A percentile compares a stretch with the other conserved stretches of the same genome.
These are phyloP conservation scores for Penicillium alfredii DNA, from an alignment of 495 filamentous ascomycete genomes.

Conservation along the genomic window DNA sequence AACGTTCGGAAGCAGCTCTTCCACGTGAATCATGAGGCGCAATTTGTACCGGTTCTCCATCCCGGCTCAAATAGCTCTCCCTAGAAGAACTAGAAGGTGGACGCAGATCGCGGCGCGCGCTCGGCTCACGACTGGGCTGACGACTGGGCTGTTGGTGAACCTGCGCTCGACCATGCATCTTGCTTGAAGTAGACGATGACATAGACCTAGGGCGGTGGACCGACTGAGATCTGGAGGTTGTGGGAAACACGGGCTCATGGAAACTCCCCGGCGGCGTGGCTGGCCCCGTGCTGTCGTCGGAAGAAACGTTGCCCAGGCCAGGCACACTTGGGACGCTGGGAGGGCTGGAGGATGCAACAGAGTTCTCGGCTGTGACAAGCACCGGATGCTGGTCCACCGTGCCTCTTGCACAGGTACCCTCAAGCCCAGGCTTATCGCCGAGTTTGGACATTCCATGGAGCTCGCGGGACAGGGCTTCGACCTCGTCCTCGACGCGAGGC, in stretches of 20 bases:
- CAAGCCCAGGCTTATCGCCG: conserved; percentile 30
- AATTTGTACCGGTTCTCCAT: conserved; percentile 4
- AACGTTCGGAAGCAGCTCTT: conserved; percentile 2
- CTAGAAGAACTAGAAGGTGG: conserved; percentile 5
- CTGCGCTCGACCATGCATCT: conserved; percentile 8
- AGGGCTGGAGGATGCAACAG: conserved; percentile 10
- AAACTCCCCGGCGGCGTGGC: conserved; percentile 26
- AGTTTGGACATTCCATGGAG: conserved; percentile 28
- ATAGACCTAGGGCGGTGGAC: not conserved
- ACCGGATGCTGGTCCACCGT: conserved; percentile 44
- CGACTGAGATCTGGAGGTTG: conserved; percentile 4
- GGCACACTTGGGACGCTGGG: conserved; percentile 9
- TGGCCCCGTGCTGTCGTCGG: conserved; percentile 33
- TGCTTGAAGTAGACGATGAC: conserved; percentile 9
- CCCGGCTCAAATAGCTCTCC: not conserved
- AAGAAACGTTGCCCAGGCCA: conserved; percentile 24
- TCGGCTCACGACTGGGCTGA: not conserved
- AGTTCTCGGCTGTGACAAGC: conserved; percentile 28
- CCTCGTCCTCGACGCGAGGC: conserved; percentile 43
- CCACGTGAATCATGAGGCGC: conserved; percentile 2
- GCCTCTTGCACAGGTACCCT: conserved; percentile 38
- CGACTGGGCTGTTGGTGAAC: not conserved
- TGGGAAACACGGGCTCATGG: conserved; percentile 13
- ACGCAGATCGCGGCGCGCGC: not conserved
- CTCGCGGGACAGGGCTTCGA: conserved; percentile 37